phyloP scores from a whole-genome alignment of 345 rosid species.

The Angophora floribunda region DNA sequence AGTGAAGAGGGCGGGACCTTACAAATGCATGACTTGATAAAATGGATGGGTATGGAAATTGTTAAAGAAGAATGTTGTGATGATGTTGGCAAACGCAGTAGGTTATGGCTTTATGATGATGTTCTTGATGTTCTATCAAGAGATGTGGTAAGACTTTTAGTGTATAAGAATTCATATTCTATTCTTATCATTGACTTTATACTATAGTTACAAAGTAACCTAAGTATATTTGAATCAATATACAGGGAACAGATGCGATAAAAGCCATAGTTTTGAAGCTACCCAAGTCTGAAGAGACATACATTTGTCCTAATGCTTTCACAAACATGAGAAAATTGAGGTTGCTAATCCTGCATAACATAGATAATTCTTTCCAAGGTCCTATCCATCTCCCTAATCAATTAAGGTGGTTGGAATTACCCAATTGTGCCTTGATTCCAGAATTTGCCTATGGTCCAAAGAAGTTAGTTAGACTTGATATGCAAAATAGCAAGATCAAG shows the following conservation, averaged over 20 bases:
- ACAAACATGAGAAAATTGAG: background rate
- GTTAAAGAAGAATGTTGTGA: background rate
- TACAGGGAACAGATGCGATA: background rate
- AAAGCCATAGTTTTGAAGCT: background rate
- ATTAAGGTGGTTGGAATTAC: conserved; percentile 4
- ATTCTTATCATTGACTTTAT: background rate
- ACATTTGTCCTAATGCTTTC: background rate
- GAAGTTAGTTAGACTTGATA: background rate
- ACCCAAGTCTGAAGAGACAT: background rate
- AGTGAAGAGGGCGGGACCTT: background rate
- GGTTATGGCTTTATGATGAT: background rate
- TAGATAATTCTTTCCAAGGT: background rate
- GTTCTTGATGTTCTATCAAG: background rate
- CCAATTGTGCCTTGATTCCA: background rate
- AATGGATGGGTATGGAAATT: background rate
- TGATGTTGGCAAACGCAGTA: background rate
- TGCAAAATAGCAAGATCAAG: background rate
- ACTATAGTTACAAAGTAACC: background rate
- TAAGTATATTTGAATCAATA: background rate
- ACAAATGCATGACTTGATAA: background rate
- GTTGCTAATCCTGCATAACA: background rate
- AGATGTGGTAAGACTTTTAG: background rate
- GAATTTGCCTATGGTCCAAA: background rate
- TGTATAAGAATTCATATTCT: background rate
- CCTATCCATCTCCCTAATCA: background rate